Conservation (phyloP, 192 early-diverging fungal species). For the Funneliformis mosseae region DNA sequence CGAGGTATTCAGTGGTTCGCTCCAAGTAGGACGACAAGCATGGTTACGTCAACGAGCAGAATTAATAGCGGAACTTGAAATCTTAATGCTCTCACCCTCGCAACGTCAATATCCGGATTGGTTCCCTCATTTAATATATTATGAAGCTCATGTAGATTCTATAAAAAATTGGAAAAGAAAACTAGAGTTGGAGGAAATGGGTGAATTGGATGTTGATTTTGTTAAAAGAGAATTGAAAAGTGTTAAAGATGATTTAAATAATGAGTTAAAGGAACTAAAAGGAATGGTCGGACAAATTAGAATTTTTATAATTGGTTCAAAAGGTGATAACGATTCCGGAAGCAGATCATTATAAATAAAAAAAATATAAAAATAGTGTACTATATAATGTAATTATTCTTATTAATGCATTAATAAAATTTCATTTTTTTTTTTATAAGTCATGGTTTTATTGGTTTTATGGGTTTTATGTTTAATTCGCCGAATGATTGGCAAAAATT, state of each 20-base stretch:
- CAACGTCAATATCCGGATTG: background rate
- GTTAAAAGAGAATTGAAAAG: background rate
- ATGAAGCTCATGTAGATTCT: conserved; percentile 4
- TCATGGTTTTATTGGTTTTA: too few relatives aligned
- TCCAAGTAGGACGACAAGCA: background rate
- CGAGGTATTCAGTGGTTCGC: conserved; percentile 4
- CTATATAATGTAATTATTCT: too few relatives aligned
- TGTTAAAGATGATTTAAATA: background rate
- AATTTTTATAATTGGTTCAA: background rate
- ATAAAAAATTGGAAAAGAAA: background rate
- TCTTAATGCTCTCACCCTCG: background rate
- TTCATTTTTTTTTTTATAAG: too few relatives aligned
- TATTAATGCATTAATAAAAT: too few relatives aligned
- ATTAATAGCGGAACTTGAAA: conserved; percentile 13
- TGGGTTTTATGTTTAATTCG: too few relatives aligned
- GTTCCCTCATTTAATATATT: conserved; percentile 19
- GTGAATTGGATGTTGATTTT: conserved; percentile 5
- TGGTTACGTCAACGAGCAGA: conserved; percentile 17
- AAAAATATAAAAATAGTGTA: too few relatives aligned
- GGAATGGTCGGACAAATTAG: background rate
- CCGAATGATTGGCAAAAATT: too few relatives aligned
- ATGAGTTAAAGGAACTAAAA: background rate
- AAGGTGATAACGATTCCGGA: background rate
- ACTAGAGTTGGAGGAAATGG: background rate
- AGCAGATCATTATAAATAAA: too few relatives aligned